Conservation (phyloP, 495 filamentous ascomycete species). For the Neurospora sp. region DNA sequence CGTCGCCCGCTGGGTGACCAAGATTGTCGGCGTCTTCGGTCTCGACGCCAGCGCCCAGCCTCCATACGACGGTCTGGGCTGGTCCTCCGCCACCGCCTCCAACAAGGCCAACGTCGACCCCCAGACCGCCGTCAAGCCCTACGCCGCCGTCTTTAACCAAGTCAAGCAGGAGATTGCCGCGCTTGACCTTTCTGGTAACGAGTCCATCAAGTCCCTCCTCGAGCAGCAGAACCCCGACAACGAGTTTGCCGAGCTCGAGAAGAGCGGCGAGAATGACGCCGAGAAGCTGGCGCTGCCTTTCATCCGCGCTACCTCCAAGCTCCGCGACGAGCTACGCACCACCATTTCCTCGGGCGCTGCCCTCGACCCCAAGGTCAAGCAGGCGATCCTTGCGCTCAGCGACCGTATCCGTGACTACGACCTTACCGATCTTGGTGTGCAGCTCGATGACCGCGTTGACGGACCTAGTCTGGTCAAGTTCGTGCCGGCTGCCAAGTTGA, state of each 20-base stretch:
- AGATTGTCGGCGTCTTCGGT: slow-evolving; percentile 75
- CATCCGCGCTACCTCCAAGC: slow-evolving; percentile 50
- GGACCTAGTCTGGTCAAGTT: slow-evolving; percentile 74
- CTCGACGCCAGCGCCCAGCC: slow-evolving; percentile 59
- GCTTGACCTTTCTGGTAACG: slow-evolving; percentile 22
- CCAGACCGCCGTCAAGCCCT: slow-evolving; percentile 34
- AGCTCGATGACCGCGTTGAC: slow-evolving; percentile 70
- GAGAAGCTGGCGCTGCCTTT: slow-evolving; percentile 52
- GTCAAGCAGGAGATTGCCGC: slow-evolving; percentile 29
- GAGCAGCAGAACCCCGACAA: slow-evolving; percentile 25
- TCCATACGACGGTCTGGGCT: slow-evolving; percentile 59
- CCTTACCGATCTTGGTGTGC: slow-evolving; percentile 70
- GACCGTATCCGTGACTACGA: slow-evolving; percentile 72
- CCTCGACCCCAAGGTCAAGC: slow-evolving; percentile 42
- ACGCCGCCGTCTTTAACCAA: slow-evolving; percentile 26
- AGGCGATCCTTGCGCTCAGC: slow-evolving; percentile 55
- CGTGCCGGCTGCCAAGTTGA: slow-evolving; percentile 57
- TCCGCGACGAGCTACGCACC: slow-evolving; percentile 59
- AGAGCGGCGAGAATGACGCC: slow-evolving; percentile 30
- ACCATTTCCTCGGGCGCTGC: slow-evolving; percentile 42
- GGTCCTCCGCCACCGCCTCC: slow-evolving; percentile 63
- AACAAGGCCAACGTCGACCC: slow-evolving; percentile 39
- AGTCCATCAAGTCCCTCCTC: slow-evolving; percentile 21
- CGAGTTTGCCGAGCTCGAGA: slow-evolving; percentile 31
- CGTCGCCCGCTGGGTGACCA: slow-evolving; percentile 71